Evolutionary conservation across 257 asterid species (phyloP), one percentile per base, ranked within the genome.

Genomic region (Galeopsis tetrahit): DNA sequence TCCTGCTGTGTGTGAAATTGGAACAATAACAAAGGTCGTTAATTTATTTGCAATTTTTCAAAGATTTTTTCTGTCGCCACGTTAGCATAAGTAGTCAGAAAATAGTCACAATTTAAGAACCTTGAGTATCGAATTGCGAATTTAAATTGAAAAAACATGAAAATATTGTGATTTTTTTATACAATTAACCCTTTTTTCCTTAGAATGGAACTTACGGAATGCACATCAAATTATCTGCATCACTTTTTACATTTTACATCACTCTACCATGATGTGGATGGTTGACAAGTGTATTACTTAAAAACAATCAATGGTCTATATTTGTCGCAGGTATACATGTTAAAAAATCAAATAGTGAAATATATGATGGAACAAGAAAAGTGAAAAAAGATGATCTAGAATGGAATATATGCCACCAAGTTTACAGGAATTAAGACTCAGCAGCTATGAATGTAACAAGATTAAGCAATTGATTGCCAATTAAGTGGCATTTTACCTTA

Each of bases 401-500:
- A 21, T 49, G 8, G 55, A 13, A 13, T n/a, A 21, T 5, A 4
- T 13, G 55, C 55, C 17, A 49, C 56, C 28, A n/a, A n/a, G 8
- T 48, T 48, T 13, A 13, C 21, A 13, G 4, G 21, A 48, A 48
- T n/a, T 13, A 48, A 5, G 55, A 48, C 36, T 28, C 9, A 32
- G 62, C 13, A n/a, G 62, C 13, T 28, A 10, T 17, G n/a, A 8
- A 53, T 17, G 61, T 28, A 56, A 28, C 28, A 7, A 32, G 2
- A 42, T 2, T 32, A 57, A 51, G 33, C 7, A 9, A 61, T 14
- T 17, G 31, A 15, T 33, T 66, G 72, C 56, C 33, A 42, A 55
- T 36, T 34, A 40, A 53, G 51, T 35, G 38, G 14, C 71, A 48
- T 7, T 48, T 17, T 85, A 94, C 98, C 99, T 94, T 85, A 67